These are phyloP conservation scores for Nothophytophthora sp. DNA, from an alignment of 352 stramenopile genomes.

Conservation along the genomic window DNA sequence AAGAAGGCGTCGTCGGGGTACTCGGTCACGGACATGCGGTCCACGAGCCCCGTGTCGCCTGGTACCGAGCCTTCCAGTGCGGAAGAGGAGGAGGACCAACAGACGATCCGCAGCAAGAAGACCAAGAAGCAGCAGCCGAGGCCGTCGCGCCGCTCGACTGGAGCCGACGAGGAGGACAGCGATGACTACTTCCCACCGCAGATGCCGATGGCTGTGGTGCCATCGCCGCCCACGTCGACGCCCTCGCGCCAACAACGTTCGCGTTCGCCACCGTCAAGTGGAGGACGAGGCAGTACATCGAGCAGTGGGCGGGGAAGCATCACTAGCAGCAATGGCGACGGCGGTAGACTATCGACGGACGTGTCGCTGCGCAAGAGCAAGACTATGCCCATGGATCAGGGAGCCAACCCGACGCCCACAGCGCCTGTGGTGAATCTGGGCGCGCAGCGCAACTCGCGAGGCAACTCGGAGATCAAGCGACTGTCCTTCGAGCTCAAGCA, in stretches of 20 bases:
- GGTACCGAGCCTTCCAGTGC: constrained; percentile 21
- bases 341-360: constrained; percentile 9
- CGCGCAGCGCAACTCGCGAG: constrained; percentile 27
- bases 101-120: constrained; percentile 12
- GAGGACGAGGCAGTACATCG: constrained; percentile 22
- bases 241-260: constrained; percentile 8
- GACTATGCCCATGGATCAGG: constrained; percentile 33
- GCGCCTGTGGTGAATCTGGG: constrained; percentile 25
- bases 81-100: constrained; percentile 34
- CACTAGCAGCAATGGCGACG: constrained; percentile 10
- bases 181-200: constrained; percentile 27
- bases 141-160: no score
- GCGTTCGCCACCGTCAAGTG: constrained; percentile 2
- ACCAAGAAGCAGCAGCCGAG: no score
- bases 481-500: constrained; percentile 37
- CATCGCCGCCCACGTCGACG: neutral
- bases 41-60: constrained; percentile 26
- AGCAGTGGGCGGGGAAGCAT: constrained; percentile 16
- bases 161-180: constrained; percentile 34
- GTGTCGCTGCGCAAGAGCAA: constrained; percentile 36
- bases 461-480: constrained; percentile 38
- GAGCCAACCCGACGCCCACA: constrained; percentile 21
- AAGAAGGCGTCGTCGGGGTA: constrained; percentile 52
- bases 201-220: constrained; percentile 15
- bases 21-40: constrained; percentile 33